A percentile compares a stretch with the other conserved stretches of the same genome.
Conservation (phyloP, 2,329 filamentous ascomycete genomes). For the Trichoderma sp. region DNA sequence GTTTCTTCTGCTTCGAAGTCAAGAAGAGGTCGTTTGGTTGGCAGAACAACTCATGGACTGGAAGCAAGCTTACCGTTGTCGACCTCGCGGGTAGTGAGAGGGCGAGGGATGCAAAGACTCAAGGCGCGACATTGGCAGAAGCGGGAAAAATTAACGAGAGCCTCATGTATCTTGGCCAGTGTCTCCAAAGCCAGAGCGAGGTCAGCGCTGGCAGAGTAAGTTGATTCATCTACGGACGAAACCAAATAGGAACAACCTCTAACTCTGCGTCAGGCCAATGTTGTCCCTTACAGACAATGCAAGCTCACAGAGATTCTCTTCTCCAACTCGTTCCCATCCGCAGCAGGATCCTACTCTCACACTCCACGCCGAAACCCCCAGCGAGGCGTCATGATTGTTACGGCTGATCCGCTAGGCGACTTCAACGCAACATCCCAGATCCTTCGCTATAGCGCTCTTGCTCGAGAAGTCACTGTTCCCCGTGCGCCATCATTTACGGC, state of each 20-base stretch:
- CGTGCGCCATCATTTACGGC: slow-evolving; percentile 81
- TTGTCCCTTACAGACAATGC: slow-evolving; percentile 80
- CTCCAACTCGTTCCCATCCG: slow-evolving; percentile 81
- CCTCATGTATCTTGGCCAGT: slow-evolving; percentile 97
- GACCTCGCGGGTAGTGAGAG: slow-evolving; percentile 93
- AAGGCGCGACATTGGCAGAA: slow-evolving; percentile 87
- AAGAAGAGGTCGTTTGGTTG: slow-evolving; percentile 67
- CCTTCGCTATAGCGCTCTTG: slow-evolving; percentile 87
- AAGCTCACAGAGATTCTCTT: slow-evolving; percentile 84
- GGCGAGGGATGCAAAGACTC: slow-evolving; percentile 89
- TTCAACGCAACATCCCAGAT: slow-evolving; percentile 98
- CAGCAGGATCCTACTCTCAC: slow-evolving; percentile 42
- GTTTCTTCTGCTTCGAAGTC: slow-evolving; percentile 93
- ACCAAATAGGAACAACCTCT: slow-evolving; percentile 22
- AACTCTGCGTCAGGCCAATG: slow-evolving; percentile 55
- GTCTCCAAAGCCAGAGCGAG: slow-evolving; percentile 91
- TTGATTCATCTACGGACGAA: background rate
- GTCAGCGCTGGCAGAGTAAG: slow-evolving; percentile 70
- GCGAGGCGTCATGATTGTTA: slow-evolving; percentile 93
- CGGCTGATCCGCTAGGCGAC: slow-evolving; percentile 87
- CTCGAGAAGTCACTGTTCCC: slow-evolving; percentile 88
- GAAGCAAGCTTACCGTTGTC: slow-evolving; percentile 81
- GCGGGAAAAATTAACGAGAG: slow-evolving; percentile 98
- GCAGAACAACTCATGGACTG: slow-evolving; percentile 64
- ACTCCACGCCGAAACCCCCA: slow-evolving; percentile 66